Conservation (phyloP, 2,329 filamentous ascomycete genomes). For the Chaetomium globosum region DNA sequence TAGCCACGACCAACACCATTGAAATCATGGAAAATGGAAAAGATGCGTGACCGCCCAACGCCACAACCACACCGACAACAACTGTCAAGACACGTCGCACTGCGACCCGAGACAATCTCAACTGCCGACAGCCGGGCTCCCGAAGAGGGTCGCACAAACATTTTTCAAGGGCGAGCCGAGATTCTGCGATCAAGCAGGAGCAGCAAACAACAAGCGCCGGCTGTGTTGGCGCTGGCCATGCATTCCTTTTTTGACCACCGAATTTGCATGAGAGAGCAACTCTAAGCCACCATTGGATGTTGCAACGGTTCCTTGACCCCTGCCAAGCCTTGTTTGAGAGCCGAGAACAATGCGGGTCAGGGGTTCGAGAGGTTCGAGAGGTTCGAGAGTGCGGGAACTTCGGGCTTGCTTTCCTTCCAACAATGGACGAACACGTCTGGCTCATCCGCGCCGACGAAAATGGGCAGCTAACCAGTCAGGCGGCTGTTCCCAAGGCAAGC, state of each 20-base stretch:
- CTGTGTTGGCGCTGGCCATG: neutral
- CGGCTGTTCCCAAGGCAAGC: neutral
- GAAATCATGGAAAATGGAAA: neutral
- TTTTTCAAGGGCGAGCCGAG: neutral
- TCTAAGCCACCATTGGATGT: conserved; percentile 13
- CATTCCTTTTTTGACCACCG: neutral
- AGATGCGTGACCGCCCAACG: neutral
- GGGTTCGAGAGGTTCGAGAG: conserved; percentile 15
- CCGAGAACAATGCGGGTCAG: conserved; percentile 10
- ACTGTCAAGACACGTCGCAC: neutral
- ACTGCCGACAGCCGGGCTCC: conserved; percentile 11
- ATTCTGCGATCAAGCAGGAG: neutral
- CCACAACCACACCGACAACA: neutral
- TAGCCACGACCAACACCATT: neutral
- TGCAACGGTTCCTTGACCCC: conserved; percentile 3
- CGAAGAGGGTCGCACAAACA: neutral
- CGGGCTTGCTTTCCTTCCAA: conserved; percentile 1
- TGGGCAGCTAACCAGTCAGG: neutral
- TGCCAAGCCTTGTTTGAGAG: conserved; percentile 11
- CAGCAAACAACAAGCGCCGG: neutral
- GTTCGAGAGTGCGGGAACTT: neutral
- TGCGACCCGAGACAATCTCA: neutral
- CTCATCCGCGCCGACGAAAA: neutral
- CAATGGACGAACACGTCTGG: conserved; percentile 10
- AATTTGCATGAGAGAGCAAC: conserved; percentile 8